phyloP scores from a whole-genome alignment of 2,329 filamentous ascomycete species.

The Pseudocercospora musae region DNA sequence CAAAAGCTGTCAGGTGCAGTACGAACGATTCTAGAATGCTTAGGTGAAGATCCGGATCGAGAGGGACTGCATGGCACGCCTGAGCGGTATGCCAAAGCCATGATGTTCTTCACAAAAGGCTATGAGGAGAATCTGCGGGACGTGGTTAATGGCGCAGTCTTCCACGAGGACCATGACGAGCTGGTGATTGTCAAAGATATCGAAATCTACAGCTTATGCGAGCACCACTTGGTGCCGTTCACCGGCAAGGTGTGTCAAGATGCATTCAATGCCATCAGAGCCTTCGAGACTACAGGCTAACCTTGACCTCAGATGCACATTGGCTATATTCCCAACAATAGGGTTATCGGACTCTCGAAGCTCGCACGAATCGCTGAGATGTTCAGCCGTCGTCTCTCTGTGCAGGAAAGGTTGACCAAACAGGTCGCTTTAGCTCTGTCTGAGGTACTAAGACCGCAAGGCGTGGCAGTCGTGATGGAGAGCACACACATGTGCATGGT shows the following conservation, averaged over 20 bases:
- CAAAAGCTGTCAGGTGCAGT: slow-evolving; percentile 62
- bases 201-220: slow-evolving; percentile 89
- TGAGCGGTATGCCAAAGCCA: slow-evolving; percentile 86
- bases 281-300: slow-evolving; percentile 3
- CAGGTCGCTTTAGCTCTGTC: slow-evolving; percentile 93
- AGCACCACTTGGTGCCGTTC: slow-evolving; percentile 96
- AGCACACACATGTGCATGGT: slow-evolving; percentile 97
- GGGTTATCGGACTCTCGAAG: slow-evolving; percentile 93
- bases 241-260: no score
- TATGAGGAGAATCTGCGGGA: slow-evolving; percentile 93
- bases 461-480: slow-evolving; percentile 96
- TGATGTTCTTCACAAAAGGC: slow-evolving; percentile 93
- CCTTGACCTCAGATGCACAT: slow-evolving; percentile 80
- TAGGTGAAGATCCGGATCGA: slow-evolving; percentile 63
- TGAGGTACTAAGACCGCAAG: slow-evolving; percentile 88
- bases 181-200: slow-evolving; percentile 98
- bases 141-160: slow-evolving; percentile 90
- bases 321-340: slow-evolving; percentile 87
- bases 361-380: slow-evolving; percentile 94
- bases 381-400: slow-evolving; percentile 89
- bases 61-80: slow-evolving; percentile 67
- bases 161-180: slow-evolving; percentile 95
- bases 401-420: slow-evolving; percentile 93
- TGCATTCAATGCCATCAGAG: no score
- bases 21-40: slow-evolving; percentile 61